Percentiles rank a stretch among this genome's conserved stretches.
Evolutionary conservation across 371 early-diverging fungal species (phyloP).

Genomic region (Encephalitozoon cuniculi): DNA sequence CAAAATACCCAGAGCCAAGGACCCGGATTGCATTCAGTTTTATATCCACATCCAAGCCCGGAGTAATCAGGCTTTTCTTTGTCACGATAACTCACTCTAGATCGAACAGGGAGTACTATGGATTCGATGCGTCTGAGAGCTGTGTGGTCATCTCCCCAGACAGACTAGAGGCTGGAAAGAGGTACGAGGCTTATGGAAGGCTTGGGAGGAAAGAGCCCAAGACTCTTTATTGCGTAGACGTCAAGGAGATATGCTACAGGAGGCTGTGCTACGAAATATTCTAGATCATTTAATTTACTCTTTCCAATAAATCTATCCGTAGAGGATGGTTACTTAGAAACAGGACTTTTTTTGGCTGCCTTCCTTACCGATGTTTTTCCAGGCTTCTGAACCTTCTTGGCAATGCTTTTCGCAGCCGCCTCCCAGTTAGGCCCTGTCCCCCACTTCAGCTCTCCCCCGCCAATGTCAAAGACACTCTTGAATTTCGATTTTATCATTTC

Average conservation of each 20-base stretch:
- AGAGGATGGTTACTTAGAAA: neutral
- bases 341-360: neutral
- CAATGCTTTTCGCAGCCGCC: neutral
- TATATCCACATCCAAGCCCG: neutral
- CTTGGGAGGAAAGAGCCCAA: neutral
- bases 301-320: neutral
- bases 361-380: neutral
- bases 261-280: conserved; percentile 4
- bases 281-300: neutral
- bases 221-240: neutral
- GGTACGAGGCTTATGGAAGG: neutral
- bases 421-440: neutral
- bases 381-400: neutral
- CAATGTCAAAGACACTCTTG: neutral
- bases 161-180: neutral
- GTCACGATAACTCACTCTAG: neutral
- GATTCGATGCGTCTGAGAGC: neutral
- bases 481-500: neutral
- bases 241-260: neutral
- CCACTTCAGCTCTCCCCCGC: neutral
- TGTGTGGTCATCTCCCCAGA: neutral
- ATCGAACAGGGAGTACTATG: neutral
- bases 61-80: conserved; percentile 1
- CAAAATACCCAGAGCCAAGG: neutral
- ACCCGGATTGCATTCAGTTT: neutral